Conservation (phyloP, 2,329 filamentous ascomycete species). For the Clonostachys rosea region DNA sequence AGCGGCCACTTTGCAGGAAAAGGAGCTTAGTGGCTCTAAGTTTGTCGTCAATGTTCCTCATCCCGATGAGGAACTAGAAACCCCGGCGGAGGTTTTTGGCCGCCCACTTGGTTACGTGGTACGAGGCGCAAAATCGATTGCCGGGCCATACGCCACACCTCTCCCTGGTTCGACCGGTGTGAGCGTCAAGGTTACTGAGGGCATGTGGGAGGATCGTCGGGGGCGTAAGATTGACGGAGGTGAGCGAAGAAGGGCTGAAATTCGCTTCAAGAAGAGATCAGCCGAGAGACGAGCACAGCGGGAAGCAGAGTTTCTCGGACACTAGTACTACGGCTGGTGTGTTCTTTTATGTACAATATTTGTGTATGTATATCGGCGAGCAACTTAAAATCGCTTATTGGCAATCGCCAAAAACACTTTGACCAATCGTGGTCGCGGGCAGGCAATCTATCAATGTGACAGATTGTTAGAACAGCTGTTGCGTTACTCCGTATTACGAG, state of each 20-base stretch:
- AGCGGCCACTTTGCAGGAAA: constrained; percentile 33
- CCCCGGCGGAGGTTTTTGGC: constrained; percentile 18
- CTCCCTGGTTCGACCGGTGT: constrained; percentile 62
- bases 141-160: constrained; percentile 68
- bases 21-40: constrained; percentile 36
- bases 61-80: constrained; percentile 15
- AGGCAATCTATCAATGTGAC: too few relatives aligned
- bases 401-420: not conserved
- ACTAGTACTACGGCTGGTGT: too few relatives aligned
- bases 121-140: constrained; percentile 62
- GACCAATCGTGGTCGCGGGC: too few relatives aligned
- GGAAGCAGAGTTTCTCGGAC: constrained; percentile 28
- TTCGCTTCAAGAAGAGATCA: constrained; percentile 79
- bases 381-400: not conserved
- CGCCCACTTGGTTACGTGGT: constrained; percentile 54
- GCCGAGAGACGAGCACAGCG: constrained; percentile 71
- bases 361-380: not conserved
- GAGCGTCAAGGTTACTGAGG: constrained; percentile 68
- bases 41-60: constrained; percentile 51
- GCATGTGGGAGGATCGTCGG: constrained; percentile 86
- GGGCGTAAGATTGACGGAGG: constrained; percentile 95
- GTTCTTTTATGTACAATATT: not conserved
- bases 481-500: too few relatives aligned
- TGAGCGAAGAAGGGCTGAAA: constrained; percentile 82
- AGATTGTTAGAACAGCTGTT: too few relatives aligned